phyloP scores from a whole-genome alignment of 164 flowering plant genomes.

The Macadamia tetraphylla region DNA sequence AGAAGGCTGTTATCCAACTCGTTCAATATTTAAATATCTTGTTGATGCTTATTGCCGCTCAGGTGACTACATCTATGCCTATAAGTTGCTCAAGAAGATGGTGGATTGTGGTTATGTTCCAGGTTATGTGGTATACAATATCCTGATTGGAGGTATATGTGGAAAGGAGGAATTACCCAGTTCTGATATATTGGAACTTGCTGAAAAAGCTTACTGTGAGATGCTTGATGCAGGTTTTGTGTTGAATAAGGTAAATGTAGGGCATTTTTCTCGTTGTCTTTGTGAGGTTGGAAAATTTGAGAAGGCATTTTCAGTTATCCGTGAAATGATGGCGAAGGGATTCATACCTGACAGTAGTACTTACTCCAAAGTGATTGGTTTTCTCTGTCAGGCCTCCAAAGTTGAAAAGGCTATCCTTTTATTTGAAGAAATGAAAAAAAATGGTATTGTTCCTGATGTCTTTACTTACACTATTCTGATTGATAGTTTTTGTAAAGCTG shows the following conservation, averaged over 20 bases:
- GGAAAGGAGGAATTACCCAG: constrained; percentile 62
- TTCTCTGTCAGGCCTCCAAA: constrained; percentile 63
- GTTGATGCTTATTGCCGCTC: constrained; percentile 69
- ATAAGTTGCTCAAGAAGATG: constrained; percentile 78
- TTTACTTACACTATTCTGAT: constrained; percentile 73
- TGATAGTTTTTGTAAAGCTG: constrained; percentile 82
- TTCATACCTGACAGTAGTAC: constrained; percentile 75
- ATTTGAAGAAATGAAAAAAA: constrained; percentile 76
- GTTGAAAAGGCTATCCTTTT: constrained; percentile 66
- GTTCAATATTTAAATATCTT: constrained; percentile 61
- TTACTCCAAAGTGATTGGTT: constrained; percentile 68
- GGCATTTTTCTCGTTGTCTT: constrained; percentile 66
- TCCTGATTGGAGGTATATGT: constrained; percentile 79
- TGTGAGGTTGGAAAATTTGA: constrained; percentile 74
- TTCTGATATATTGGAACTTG: constrained; percentile 47
- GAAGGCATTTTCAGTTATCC: constrained; percentile 56
- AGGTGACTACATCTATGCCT: constrained; percentile 67
- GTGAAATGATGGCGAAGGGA: constrained; percentile 83
- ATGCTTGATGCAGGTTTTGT: constrained; percentile 64
- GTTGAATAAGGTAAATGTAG: constrained; percentile 71
- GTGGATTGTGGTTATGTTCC: constrained; percentile 50
- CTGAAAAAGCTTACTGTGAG: constrained; percentile 70
- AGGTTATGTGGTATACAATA: constrained; percentile 78
- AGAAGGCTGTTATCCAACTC: constrained; percentile 87
- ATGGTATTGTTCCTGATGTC: constrained; percentile 68